Evolutionary conservation across 177 flowering plant species (phyloP).

Genomic region (Viscum album): DNA sequence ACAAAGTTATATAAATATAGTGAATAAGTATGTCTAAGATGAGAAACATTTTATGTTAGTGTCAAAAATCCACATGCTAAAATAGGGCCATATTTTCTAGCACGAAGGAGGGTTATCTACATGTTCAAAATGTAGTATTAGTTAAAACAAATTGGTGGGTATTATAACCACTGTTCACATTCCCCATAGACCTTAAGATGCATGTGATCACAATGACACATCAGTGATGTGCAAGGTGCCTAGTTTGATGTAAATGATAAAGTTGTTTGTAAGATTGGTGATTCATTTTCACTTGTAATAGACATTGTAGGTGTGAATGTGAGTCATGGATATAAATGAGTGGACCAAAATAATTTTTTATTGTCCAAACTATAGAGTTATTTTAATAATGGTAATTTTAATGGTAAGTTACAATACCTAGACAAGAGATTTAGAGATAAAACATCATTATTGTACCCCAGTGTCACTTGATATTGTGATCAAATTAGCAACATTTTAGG

Average conservation of each 20-base stretch:
- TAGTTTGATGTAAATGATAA: neutral
- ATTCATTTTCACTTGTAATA: neutral
- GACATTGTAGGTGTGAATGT: neutral
- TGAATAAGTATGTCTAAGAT: neutral
- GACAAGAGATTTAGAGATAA: neutral
- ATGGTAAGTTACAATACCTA: neutral
- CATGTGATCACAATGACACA: neutral
- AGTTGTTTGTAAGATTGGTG: neutral
- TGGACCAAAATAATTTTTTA: neutral
- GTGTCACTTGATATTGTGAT: neutral
- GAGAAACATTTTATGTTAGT: neutral
- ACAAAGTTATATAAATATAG: neutral
- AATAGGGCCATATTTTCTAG: neutral
- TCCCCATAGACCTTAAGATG: neutral
- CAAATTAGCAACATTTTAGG: neutral
- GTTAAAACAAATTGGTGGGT: neutral
- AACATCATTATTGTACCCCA: neutral
- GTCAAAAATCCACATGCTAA: neutral
- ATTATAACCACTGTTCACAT: neutral
- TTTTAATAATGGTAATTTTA: neutral
- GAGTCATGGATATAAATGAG: neutral
- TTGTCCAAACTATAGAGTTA: neutral
- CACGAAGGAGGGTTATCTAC: neutral
- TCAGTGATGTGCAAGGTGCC: neutral
- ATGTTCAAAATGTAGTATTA: no score